Evolutionary conservation across 495 filamentous ascomycete genomes (phyloP).

Genomic region (Darksidea phi): DNA sequence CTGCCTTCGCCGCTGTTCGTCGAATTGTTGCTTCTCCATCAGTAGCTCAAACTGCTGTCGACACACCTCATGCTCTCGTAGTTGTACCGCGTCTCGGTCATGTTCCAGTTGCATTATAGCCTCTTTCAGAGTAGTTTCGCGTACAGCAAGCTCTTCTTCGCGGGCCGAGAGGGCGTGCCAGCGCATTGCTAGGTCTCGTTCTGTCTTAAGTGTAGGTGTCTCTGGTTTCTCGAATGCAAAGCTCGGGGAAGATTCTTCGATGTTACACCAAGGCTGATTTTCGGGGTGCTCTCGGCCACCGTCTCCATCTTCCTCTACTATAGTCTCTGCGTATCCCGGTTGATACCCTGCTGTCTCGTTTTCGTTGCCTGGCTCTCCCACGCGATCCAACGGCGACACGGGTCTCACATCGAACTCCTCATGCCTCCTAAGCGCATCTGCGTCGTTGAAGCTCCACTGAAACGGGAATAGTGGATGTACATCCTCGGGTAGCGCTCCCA

Average conservation of each 20-base stretch:
- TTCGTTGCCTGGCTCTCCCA: neutral
- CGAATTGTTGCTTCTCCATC: neutral
- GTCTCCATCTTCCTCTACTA: slow-evolving; percentile 2
- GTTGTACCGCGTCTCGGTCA: neutral
- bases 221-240: neutral
- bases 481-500: no score
- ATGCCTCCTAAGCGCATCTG: neutral
- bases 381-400: slow-evolving; percentile 7
- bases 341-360: neutral
- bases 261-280: no score
- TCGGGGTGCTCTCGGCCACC: neutral
- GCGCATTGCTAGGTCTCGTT: neutral
- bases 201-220: neutral
- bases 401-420: neutral
- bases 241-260: neutral
- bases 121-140: neutral
- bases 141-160: slow-evolving; percentile 2
- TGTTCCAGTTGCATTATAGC: neutral
- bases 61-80: neutral
- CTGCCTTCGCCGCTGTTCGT: no score
- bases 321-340: neutral
- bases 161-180: neutral
- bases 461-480: neutral
- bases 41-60: neutral
- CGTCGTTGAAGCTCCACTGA: neutral